These are phyloP conservation scores for Hypoxylon rubiginosum DNA, from an alignment of 2,329 filamentous ascomycete species.

Conservation along the genomic window DNA sequence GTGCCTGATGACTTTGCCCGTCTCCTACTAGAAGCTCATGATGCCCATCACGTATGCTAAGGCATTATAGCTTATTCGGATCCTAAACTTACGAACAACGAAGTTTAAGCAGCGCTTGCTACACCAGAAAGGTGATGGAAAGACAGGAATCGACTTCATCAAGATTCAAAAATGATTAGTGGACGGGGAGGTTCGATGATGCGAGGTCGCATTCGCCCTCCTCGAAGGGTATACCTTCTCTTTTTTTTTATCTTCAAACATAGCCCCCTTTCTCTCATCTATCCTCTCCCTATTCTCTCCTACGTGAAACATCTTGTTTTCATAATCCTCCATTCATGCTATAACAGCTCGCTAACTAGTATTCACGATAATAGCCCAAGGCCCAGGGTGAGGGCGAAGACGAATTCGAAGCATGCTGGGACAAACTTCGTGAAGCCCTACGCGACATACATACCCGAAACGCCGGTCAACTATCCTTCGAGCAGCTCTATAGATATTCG, in stretches of 20 bases:
- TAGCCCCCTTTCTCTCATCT: neutral
- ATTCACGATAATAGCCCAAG: slow-evolving; percentile 50
- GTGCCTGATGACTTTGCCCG: neutral
- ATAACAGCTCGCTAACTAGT: slow-evolving; percentile 25
- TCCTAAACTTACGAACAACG: neutral
- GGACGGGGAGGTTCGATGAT: slow-evolving; percentile 50
- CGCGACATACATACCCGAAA: slow-evolving; percentile 93
- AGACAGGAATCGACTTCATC: neutral
- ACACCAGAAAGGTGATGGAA: neutral
- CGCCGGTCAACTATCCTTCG: slow-evolving; percentile 90
- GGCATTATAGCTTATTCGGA: neutral
- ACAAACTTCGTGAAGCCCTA: slow-evolving; percentile 80
- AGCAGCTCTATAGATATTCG: slow-evolving; percentile 91
- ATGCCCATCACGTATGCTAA: neutral
- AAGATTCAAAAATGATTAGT: slow-evolving; percentile 50
- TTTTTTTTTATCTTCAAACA: neutral
- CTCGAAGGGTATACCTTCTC: slow-evolving; percentile 49
- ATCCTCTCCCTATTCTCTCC: neutral
- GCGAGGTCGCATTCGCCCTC: slow-evolving; percentile 52
- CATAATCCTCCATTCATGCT: neutral
- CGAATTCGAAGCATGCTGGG: slow-evolving; percentile 91
- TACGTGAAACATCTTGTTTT: neutral
- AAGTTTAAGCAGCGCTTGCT: neutral
- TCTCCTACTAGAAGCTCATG: neutral
- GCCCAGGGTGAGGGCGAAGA: slow-evolving; percentile 65